These are phyloP conservation scores for Lentinus brumalis DNA, from an alignment of 768 basidiomycete species.

Conservation along the genomic window DNA sequence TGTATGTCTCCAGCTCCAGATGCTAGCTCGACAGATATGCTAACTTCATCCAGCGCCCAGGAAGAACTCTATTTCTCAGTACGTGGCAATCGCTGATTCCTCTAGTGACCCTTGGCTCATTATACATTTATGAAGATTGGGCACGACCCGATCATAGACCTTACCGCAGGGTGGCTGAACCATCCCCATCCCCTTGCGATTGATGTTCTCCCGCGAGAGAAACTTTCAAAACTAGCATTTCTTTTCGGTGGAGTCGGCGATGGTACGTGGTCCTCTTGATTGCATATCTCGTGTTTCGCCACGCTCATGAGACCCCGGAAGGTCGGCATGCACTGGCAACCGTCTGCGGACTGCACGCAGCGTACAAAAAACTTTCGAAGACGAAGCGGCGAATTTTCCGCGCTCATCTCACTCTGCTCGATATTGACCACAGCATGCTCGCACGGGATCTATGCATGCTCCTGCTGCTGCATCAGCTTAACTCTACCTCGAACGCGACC, in stretches of 20 bases:
- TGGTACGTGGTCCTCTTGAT: constrained; percentile 4
- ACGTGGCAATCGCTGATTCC: too few species aligned
- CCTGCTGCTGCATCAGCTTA: constrained; percentile 15
- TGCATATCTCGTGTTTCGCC: too few species aligned
- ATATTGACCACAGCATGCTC: constrained; percentile 18
- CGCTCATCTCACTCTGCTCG: constrained; percentile 21
- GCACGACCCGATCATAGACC: constrained; percentile 7
- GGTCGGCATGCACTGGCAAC: constrained; percentile 17
- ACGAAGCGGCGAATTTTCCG: background rate
- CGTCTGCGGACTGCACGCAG: constrained; percentile 9
- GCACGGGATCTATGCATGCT: constrained; percentile 21
- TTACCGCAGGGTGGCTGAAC: constrained; percentile 2
- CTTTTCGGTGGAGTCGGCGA: constrained; percentile 25
- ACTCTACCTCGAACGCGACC: background rate
- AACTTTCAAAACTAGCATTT: constrained; percentile 13
- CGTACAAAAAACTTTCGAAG: constrained; percentile 1
- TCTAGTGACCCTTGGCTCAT: background rate
- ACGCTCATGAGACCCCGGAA: background rate
- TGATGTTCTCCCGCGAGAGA: background rate
- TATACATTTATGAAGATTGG: background rate
- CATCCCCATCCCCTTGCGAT: constrained; percentile 5
- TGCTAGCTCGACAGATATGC: background rate
- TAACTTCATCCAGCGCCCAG: too few species aligned
- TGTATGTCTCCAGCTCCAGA: constrained; percentile 1
- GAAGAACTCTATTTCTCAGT: too few species aligned